These are phyloP conservation scores for Mycosarcoma maydis DNA, from an alignment of 1,284 basidiomycete species.

Conservation along the genomic window DNA sequence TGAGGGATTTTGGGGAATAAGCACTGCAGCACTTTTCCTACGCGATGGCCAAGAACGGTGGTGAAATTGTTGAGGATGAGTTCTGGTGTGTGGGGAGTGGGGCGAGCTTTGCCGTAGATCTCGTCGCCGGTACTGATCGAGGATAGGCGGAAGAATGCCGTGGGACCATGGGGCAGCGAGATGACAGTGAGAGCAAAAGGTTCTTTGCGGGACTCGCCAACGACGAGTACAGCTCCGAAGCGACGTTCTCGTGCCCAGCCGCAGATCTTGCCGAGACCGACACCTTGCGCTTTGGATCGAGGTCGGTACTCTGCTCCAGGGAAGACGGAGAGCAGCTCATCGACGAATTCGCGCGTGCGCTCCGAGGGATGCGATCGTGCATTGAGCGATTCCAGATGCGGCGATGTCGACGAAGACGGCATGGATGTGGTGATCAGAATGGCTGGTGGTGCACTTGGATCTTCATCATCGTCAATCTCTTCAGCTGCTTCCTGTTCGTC, in stretches of 20 bases:
- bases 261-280: constrained; percentile 90
- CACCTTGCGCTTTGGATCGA: constrained; percentile 89
- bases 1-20: constrained; percentile 94
- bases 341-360: constrained; percentile 71
- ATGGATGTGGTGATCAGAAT: constrained; percentile 63
- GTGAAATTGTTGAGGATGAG: constrained; percentile 95
- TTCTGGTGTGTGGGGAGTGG: constrained; percentile 93
- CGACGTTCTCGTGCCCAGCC: constrained; percentile 89
- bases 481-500: constrained; percentile 62
- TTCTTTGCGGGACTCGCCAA: constrained; percentile 83
- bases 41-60: constrained; percentile 88
- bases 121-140: constrained; percentile 85
- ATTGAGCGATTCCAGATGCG: constrained; percentile 68
- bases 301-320: constrained; percentile 94
- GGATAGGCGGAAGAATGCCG: constrained; percentile 94
- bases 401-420: constrained; percentile 60
- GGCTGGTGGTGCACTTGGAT: constrained; percentile 57
- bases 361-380: constrained; percentile 72
- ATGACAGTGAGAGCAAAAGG: constrained; percentile 90
- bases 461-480: constrained; percentile 48
- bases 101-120: constrained; percentile 85
- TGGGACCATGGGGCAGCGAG: constrained; percentile 89
- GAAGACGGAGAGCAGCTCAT: constrained; percentile 88
- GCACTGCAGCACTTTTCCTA: constrained; percentile 93
- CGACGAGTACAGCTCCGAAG: constrained; percentile 87